Conservation (phyloP, 202 grass and related monocot species). For the Zizania palustris region DNA sequence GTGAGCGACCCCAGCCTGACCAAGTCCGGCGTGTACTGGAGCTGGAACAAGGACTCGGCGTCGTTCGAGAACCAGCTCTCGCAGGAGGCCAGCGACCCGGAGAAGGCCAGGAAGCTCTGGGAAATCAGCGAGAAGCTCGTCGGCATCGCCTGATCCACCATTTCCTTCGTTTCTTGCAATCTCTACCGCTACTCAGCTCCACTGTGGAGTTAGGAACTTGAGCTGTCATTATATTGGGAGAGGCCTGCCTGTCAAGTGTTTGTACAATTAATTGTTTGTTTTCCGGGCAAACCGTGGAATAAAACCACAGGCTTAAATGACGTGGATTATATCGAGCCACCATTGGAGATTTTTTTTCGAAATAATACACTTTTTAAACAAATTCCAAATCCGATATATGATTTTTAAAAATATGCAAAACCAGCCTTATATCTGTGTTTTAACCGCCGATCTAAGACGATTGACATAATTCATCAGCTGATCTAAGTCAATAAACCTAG, state of each 20-base stretch:
- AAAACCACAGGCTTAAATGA: slow-evolving; percentile 48
- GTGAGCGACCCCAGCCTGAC: slow-evolving; percentile 80
- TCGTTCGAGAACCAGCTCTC: slow-evolving; percentile 95
- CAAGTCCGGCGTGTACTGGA: slow-evolving; percentile 98
- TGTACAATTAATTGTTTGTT: slow-evolving; percentile 10
- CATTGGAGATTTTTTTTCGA: too few relatives aligned
- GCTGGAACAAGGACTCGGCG: slow-evolving; percentile 96
- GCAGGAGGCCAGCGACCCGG: slow-evolving; percentile 74
- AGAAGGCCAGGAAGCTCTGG: slow-evolving; percentile 80
- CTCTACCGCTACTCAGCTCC: background rate
- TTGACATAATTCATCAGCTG: too few relatives aligned
- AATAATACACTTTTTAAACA: too few relatives aligned
- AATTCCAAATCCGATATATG: too few relatives aligned
- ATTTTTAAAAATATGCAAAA: too few relatives aligned
- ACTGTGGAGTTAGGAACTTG: background rate
- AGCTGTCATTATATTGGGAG: background rate
- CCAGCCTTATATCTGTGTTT: too few relatives aligned
- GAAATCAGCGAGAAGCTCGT: slow-evolving; percentile 94
- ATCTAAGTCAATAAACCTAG: too few relatives aligned
- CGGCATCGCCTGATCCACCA: slow-evolving; percentile 53
- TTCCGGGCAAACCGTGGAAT: slow-evolving; percentile 33
- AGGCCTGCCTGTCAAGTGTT: background rate
- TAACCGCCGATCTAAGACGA: too few relatives aligned
- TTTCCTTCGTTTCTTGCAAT: background rate
- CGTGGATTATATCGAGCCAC: too few relatives aligned